Evolutionary conservation across 1,139 yeast genomes (phyloP), one percentile per base, ranked within the genome.

Genomic region (Saccharomycopsis hybrid): DNA sequence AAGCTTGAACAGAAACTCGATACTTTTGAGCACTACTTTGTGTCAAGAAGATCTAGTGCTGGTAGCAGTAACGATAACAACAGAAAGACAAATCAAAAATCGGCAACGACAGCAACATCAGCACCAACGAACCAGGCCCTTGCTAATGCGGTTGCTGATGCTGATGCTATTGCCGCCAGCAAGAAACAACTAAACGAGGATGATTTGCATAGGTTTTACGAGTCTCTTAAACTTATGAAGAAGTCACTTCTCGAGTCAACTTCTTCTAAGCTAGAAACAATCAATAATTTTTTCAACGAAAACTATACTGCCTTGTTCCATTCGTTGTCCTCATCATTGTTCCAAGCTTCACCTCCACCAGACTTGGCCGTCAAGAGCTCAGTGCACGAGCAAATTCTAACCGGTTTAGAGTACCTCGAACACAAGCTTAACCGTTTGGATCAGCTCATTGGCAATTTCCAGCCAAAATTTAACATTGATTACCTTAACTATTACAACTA

Each of bases 401-500:
- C 75, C 25, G 77, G 80, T 9, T 65, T 80, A 36, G 80, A 74
- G 46, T 78, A 73, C 55, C 70, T 80, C 51, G 85, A 80, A 58
- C 78, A 74, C 44, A 79, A 78, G 57, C 67, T 80, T 48, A 65
- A 70, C 37, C 76, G 75, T 54, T 70, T 79, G 49, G 82, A 78
- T 56, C 69, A 70, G 44, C 63, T 73, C 47, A 69, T 78, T 48
- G 73, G 61, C 51, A 59, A 59, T 33, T 62, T 60, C 61, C 59
- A 72, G 50, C 64, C 68, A 39, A 59, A 60, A 37, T 60, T 69
- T 41, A 66, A 66, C 43, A 63, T 66, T 45, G 71, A 73, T 41
- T 74, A 73, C 54, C 78, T 75, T 61, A 81, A 82, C 62, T 82
- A 81, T 61, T 51, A 50, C 43, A 80, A 80, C 56, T 69, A 69